Percentiles rank a stretch among this genome's conserved stretches.
These are phyloP conservation scores for Zygoascus ofunaensis DNA, from an alignment of 805 yeast genomes.

Conservation along the genomic window DNA sequence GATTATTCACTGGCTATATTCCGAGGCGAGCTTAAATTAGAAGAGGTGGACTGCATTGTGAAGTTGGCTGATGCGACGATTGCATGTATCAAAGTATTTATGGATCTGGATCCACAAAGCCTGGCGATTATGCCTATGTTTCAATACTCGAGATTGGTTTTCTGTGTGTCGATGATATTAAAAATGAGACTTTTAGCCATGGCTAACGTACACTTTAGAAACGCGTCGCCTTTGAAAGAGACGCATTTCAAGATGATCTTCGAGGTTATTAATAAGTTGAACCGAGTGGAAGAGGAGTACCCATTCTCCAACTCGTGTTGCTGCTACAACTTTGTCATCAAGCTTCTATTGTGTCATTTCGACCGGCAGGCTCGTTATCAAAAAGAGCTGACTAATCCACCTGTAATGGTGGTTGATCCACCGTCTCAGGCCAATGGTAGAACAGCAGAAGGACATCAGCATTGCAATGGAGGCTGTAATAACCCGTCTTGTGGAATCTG, in stretches of 20 bases:
- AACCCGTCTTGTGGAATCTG: background rate
- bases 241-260: constrained; percentile 16
- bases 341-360: constrained; percentile 26
- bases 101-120: constrained; percentile 29
- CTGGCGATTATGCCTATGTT: constrained; percentile 44
- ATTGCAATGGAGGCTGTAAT: background rate
- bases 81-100: constrained; percentile 16
- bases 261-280: constrained; percentile 16
- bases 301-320: constrained; percentile 25
- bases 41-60: constrained; percentile 21
- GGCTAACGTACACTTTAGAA: constrained; percentile 22
- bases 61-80: constrained; percentile 20
- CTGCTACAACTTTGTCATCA: constrained; percentile 24
- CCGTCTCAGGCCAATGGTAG: background rate
- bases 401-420: background rate
- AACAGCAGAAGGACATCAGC: background rate
- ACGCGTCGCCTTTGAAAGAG: constrained; percentile 19
- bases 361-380: constrained; percentile 19
- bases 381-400: background rate
- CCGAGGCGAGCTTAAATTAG: constrained; percentile 16
- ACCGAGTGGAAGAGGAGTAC: constrained; percentile 16
- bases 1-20: constrained; percentile 25
- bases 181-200: constrained; percentile 26
- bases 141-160: constrained; percentile 22
- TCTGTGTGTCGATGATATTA: constrained; percentile 24